Percentiles rank a stretch among this genome's conserved stretches.
Conservation (phyloP, 2,329 filamentous ascomycete species). For the Raffaelea ambrosiae region DNA sequence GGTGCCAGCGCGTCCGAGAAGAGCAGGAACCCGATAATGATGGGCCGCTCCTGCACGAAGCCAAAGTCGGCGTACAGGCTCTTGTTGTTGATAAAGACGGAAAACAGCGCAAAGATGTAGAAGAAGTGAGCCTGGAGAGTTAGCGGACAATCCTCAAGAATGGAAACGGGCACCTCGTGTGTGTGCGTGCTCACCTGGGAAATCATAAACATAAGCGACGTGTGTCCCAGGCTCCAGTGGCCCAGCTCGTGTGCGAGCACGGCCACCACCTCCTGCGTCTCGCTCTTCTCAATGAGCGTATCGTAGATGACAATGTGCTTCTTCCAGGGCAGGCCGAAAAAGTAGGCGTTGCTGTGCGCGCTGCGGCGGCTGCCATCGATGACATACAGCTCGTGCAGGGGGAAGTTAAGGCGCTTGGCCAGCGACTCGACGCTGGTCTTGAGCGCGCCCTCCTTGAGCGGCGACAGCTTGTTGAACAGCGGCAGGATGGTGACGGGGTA, state of each 20-base stretch:
- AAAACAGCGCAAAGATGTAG: constrained; percentile 95
- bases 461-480: constrained; percentile 96
- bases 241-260: constrained; percentile 93
- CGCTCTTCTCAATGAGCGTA: constrained; percentile 91
- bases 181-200: constrained; percentile 51
- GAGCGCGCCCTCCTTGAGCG: constrained; percentile 75
- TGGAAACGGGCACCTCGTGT: not conserved
- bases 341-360: constrained; percentile 83
- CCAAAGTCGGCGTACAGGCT: constrained; percentile 89
- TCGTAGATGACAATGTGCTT: constrained; percentile 99
- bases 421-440: constrained; percentile 83
- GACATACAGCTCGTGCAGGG: constrained; percentile 84
- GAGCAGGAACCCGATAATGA: constrained; percentile 93
- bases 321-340: constrained; percentile 97
- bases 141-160: no score
- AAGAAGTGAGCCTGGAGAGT: constrained; percentile 73
- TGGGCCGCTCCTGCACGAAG: constrained; percentile 73
- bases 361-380: constrained; percentile 88
- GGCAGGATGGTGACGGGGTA: constrained; percentile 93
- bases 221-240: constrained; percentile 95
- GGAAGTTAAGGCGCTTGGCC: constrained; percentile 78
- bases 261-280: constrained; percentile 85
- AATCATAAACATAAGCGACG: constrained; percentile 82
- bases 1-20: constrained; percentile 96
- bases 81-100: constrained; percentile 90